These are phyloP conservation scores for Globisporangium spinosum DNA, from an alignment of 352 stramenopile genomes.

Conservation along the genomic window DNA sequence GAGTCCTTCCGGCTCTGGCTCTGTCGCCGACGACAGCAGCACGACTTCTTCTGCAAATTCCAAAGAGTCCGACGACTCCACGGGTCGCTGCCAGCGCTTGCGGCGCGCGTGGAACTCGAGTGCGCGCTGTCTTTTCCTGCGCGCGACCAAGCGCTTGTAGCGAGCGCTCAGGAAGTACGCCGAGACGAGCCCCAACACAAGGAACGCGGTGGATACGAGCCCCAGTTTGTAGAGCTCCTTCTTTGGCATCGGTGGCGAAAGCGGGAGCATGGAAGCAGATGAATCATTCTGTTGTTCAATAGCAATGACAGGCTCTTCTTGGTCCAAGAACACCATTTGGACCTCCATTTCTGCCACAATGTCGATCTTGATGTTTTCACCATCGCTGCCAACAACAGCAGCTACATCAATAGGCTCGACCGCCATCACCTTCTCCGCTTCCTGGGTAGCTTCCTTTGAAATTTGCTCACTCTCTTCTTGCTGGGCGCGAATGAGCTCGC, in stretches of 20 bases:
- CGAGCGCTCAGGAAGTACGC: conserved; percentile 28
- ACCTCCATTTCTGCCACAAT: conserved; percentile 2
- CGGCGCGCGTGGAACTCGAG: conserved; percentile 14
- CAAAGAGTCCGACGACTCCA: conserved; percentile 16
- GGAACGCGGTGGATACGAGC: conserved; percentile 7
- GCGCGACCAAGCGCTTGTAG: conserved; percentile 20
- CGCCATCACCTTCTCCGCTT: background rate
- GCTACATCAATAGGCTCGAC: background rate
- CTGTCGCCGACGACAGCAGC: conserved; percentile 19
- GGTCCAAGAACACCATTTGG: background rate
- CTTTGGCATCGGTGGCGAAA: conserved; percentile 2
- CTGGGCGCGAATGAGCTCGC: conserved; percentile 1
- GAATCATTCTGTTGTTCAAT: background rate
- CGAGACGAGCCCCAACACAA: conserved; percentile 20
- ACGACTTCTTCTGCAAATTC: conserved; percentile 43
- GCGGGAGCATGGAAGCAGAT: background rate
- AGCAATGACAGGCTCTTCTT: background rate
- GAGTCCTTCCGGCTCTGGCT: conserved; percentile 19
- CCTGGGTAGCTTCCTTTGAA: background rate
- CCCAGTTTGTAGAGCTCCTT: conserved; percentile 7
- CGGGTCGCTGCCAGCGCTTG: conserved; percentile 32
- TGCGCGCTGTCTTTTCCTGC: conserved; percentile 7
- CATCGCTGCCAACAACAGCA: background rate
- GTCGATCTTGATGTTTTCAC: background rate
- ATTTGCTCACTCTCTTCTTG: conserved; percentile 2